Base-by-base conservation (phyloP, 164 flowering plant genomes). In the Cinnamomum micranthum region DNA sequence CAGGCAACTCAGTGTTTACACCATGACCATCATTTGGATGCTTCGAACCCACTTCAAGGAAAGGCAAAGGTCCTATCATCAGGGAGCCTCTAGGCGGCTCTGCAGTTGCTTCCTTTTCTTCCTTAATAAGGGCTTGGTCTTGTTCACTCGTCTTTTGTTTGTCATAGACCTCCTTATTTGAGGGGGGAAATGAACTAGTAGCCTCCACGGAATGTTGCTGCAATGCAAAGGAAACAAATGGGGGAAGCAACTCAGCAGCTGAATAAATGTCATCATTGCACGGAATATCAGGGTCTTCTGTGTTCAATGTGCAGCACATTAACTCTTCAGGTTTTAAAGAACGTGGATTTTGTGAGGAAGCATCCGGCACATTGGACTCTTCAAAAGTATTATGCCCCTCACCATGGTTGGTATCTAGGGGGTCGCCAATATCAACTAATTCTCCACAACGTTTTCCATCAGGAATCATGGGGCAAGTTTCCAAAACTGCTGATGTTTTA, bases 241-340 rank as follows among this genome's bases (percentile, higher is more conserved):
- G 4, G 52, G 76, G 24, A 13, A 65, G 80, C 15, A 64, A 11
- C 50, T 78, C 55, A 60, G 47, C 55, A 5, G 87, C 77, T 11
- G 84, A 74, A 64, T 85, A 72, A 70, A 89, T 65, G 79, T 88
- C 88, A 81, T 91, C 92, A 83, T 92, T 95, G 84, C 75, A 69
- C 23, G 99, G 99, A 68, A 93, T 82, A 17, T 89, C 91, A 41
- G 82, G 85, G 74, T 92, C 94, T 81, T 91, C 96, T 1, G 90
- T 84, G 81, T 87, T 95, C 69, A 93, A 76, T 14, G 74, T 11
- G 78, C 99, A 95, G 77, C 77, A 80, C 47, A 87, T 87, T 74
- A 82, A 79, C 58, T 84, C 91, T 78, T 84, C 74, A 14, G 28
- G 50, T 35, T n/a, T 50, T 41, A 41, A 41, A 41, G 47, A 41